Conservation (phyloP, 176 grass and related monocot species). For the Triticum timopheevii region DNA sequence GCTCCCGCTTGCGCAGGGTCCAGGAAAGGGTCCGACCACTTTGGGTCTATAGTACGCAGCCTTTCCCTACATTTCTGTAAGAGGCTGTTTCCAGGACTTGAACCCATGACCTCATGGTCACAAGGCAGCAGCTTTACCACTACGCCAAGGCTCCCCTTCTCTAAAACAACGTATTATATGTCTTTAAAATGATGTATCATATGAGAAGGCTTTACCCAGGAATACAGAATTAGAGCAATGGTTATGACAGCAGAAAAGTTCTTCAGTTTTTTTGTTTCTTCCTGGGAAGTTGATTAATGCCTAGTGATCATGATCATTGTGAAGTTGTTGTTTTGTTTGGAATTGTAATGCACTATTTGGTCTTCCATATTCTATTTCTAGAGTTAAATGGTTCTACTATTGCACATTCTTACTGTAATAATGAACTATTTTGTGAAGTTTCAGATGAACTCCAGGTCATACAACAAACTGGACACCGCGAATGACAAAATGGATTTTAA, state of each 20-base stretch:
- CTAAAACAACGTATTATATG: not conserved
- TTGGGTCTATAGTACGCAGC: no score
- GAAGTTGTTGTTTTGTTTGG: constrained; percentile 8
- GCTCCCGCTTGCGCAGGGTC: no score
- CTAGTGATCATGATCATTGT: not conserved
- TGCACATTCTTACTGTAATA: not conserved
- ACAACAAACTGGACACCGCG: constrained; percentile 38
- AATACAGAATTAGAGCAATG: not conserved
- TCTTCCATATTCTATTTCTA: not conserved
- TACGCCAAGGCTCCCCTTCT: no score
- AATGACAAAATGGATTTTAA: constrained; percentile 42
- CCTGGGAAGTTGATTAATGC: not conserved
- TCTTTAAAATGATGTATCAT: not conserved
- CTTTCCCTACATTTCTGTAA: no score
- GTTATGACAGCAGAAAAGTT: not conserved
- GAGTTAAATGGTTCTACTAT: not conserved
- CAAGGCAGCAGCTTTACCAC: no score
- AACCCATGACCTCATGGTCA: no score
- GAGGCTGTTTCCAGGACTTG: no score
- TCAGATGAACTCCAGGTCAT: constrained; percentile 55
- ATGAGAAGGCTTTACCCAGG: not conserved
- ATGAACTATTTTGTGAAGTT: constrained; percentile 12
- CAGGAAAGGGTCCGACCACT: no score
- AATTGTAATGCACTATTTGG: not conserved
- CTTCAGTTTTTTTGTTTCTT: not conserved